Base-by-base conservation (phyloP, 2,329 filamentous ascomycete genomes). In the Harringtonia aguacate region DNA sequence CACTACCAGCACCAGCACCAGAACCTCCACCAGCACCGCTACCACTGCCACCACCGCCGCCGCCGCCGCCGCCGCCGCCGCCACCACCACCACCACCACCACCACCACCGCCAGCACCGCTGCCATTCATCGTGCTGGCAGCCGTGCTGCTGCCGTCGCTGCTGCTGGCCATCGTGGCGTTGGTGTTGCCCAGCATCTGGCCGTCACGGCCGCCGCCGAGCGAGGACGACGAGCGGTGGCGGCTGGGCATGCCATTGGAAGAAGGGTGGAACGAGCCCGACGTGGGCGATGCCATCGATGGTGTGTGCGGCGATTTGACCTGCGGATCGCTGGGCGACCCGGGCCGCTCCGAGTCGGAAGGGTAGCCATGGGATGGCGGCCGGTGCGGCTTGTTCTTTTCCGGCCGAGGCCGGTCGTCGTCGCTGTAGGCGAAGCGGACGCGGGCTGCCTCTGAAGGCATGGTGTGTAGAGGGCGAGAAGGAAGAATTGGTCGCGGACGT, bases 401-500 rank as follows among this genome's bases (percentile, higher is more conserved):
- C 39, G 58, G 46, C 21, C 61, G 63, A 30, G 56, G 50, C 28
- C 67, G 60, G 21, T 70, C 68, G 45, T 68, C 63, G 46, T 71
- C 72, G 55, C 61, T 59, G 47, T 68, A 65, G 37, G 70, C 71
- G 54, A 79, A 79, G 50, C 75, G 71, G 50, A 79, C 72, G 49
- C 74, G 69, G 12, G 73, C 73, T 30, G 67, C 59, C 50, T 79
- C 73, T 53, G 65, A 58, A 55, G 61, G 52, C 61, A 63, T 63
- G 33, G 8, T 44, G n/a, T n/a, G n/a, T n/a, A n/a, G n/a, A n/a
- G n/a, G n/a, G n/a, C n/a, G n/a, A n/a, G n/a, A n/a, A n/a, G n/a
- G n/a, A n/a, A n/a, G n/a, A n/a, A n/a, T n/a, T n/a, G n/a, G n/a
- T n/a, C n/a, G n/a, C n/a, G n/a, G n/a, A n/a, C n/a, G n/a, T n/a